Evolutionary conservation across 2,329 filamentous ascomycete species (phyloP).

Genomic region (Gnomoniopsis sp.): DNA sequence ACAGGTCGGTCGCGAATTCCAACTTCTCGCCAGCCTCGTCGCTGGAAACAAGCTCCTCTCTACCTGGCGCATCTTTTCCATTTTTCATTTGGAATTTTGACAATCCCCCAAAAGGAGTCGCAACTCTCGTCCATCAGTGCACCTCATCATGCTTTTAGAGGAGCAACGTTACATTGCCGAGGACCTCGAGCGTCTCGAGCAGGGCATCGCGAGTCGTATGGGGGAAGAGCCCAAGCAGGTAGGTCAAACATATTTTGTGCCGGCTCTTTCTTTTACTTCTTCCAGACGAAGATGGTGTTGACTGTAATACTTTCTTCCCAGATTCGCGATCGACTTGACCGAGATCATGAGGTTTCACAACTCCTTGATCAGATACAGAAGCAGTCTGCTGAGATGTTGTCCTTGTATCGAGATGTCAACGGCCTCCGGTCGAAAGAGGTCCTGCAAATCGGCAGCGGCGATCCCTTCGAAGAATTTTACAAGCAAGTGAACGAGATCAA

Average conservation of each 20-base stretch:
- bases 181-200: constrained; percentile 93
- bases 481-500: constrained; percentile 77
- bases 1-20: neutral
- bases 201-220: constrained; percentile 86
- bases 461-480: constrained; percentile 89
- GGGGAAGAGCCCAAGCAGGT: constrained; percentile 86
- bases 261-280: neutral
- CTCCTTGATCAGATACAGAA: constrained; percentile 84
- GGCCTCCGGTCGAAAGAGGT: constrained; percentile 74
- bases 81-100: too few relatives aligned
- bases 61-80: too few relatives aligned
- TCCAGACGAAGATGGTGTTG: neutral
- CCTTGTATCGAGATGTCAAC: constrained; percentile 79
- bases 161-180: constrained; percentile 93
- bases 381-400: constrained; percentile 76
- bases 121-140: too few relatives aligned
- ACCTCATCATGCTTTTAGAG: constrained; percentile 70
- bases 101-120: neutral
- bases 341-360: constrained; percentile 87
- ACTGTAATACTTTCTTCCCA: constrained; percentile 34
- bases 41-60: neutral
- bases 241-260: constrained; percentile 19
- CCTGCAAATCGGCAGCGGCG: constrained; percentile 77
- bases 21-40: neutral
- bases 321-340: constrained; percentile 84